Conservation (phyloP, 257 asterid species). For the Scutellaria baicalensis region DNA sequence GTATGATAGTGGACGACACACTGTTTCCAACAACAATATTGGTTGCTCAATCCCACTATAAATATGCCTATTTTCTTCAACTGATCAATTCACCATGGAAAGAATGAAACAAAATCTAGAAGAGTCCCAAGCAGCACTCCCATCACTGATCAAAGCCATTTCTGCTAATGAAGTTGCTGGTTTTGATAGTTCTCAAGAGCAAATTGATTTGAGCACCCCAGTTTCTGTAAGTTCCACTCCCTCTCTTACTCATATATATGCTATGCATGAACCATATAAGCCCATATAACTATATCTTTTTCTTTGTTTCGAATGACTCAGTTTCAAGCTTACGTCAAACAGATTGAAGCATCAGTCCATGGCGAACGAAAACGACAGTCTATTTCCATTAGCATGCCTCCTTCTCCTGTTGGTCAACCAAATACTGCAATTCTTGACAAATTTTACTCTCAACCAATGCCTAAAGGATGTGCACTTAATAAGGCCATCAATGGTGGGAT, state of each 20-base stretch:
- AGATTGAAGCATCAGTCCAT: conserved; percentile 25
- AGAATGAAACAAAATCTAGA: background rate
- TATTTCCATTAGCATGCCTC: conserved; percentile 68
- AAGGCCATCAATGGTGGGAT: background rate
- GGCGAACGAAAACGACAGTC: conserved; percentile 21
- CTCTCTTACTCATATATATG: too few relatives aligned
- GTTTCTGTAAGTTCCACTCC: conserved; percentile 17
- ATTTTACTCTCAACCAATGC: conserved; percentile 62
- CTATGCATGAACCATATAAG: too few relatives aligned
- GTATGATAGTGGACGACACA: background rate
- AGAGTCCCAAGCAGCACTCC: conserved; percentile 16
- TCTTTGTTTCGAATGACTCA: too few relatives aligned
- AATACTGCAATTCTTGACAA: background rate
- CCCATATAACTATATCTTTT: too few relatives aligned
- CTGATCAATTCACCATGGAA: conserved; percentile 26
- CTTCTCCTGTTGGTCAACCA: conserved; percentile 33
- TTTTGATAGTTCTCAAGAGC: conserved; percentile 28
- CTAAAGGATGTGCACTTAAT: background rate
- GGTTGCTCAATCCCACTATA: conserved; percentile 7
- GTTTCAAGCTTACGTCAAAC: conserved; percentile 13
- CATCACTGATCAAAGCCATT: conserved; percentile 41
- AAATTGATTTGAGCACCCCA: conserved; percentile 8
- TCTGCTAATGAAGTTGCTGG: conserved; percentile 39
- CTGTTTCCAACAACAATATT: background rate
- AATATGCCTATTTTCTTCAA: background rate